Evolutionary conservation across 2,329 filamentous ascomycete species (phyloP).

Genomic region (Pseudogymnoascus sp.): DNA sequence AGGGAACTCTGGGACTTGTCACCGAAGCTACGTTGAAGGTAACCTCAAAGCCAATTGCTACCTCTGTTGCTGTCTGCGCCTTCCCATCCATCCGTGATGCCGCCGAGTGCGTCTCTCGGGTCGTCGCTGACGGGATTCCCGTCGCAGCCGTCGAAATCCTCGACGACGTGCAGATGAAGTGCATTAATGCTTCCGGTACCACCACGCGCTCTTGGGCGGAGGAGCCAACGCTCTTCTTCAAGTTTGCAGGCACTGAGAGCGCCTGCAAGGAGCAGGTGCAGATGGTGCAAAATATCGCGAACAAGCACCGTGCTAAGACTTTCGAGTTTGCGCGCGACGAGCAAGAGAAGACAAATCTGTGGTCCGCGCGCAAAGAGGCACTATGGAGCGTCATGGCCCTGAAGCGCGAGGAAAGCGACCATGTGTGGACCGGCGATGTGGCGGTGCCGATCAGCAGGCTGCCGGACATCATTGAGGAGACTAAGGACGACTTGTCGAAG

Average conservation of each 20-base stretch:
- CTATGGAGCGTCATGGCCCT: slow-evolving; percentile 72
- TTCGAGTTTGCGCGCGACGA: slow-evolving; percentile 70
- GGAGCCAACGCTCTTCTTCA: slow-evolving; percentile 74
- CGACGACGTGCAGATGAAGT: slow-evolving; percentile 81
- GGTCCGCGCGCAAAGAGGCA: slow-evolving; percentile 76
- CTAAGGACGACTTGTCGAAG: slow-evolving; percentile 51
- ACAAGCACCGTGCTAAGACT: slow-evolving; percentile 50
- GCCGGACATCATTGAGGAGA: slow-evolving; percentile 69
- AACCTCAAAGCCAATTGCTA: slow-evolving; percentile 69
- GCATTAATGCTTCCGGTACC: slow-evolving; percentile 56
- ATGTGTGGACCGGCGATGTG: slow-evolving; percentile 80
- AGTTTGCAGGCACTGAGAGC: slow-evolving; percentile 62
- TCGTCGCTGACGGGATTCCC: slow-evolving; percentile 72
- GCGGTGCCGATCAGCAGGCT: slow-evolving; percentile 71
- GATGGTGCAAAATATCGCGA: slow-evolving; percentile 56
- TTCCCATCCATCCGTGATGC: slow-evolving; percentile 40
- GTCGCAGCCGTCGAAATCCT: slow-evolving; percentile 89
- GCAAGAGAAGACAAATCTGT: slow-evolving; percentile 67
- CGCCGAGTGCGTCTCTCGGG: slow-evolving; percentile 61
- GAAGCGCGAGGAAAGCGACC: slow-evolving; percentile 50
- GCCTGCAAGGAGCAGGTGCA: slow-evolving; percentile 72
- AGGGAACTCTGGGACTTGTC: slow-evolving; percentile 84
- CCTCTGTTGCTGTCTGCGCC: slow-evolving; percentile 67
- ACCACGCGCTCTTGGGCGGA: slow-evolving; percentile 62
- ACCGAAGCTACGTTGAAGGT: slow-evolving; percentile 87